phyloP scores from a whole-genome alignment of 306 rosid species.

The Benincasa hispida region DNA sequence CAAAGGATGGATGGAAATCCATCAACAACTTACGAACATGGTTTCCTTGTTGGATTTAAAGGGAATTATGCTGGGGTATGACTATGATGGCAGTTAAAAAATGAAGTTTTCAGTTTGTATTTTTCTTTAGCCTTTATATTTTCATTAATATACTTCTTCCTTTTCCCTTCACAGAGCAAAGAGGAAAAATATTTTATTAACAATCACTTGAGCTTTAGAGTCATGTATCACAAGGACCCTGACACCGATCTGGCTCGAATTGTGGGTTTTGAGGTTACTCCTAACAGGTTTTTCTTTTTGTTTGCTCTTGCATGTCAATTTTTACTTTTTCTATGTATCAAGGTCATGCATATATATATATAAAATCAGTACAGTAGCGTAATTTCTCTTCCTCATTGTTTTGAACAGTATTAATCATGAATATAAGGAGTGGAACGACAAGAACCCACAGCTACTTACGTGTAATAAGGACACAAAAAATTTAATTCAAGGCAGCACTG shows the following conservation, averaged over 20 bases:
- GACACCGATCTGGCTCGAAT: conserved; percentile 88
- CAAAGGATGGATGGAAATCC: conserved; percentile 82
- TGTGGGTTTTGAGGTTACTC: conserved; percentile 96
- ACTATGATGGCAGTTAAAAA: conserved; percentile 14
- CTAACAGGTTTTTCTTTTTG: conserved; percentile 55
- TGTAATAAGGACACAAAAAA: conserved; percentile 89
- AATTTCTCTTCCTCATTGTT: conserved; percentile 6
- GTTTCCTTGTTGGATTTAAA: conserved; percentile 90
- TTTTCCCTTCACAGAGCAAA: conserved; percentile 54
- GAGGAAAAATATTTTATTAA: conserved; percentile 91
- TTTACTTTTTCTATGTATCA: neutral
- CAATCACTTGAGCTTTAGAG: conserved; percentile 97
- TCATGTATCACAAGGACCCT: conserved; percentile 88
- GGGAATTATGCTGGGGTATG: conserved; percentile 96
- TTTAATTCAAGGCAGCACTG: conserved; percentile 71
- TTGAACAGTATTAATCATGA: conserved; percentile 77
- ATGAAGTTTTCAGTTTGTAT: conserved; percentile 5
- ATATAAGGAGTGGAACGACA: conserved; percentile 73
- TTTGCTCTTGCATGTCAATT: neutral
- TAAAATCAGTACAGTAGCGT: conserved; percentile 5
- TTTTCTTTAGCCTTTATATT: neutral
- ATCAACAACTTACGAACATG: conserved; percentile 91
- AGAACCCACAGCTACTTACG: conserved; percentile 67
- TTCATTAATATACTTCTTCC: conserved; percentile 9
- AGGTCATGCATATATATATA: neutral